These are phyloP conservation scores for Angomonas deanei DNA, from an alignment of 208 protist genomes.

Conservation along the genomic window DNA sequence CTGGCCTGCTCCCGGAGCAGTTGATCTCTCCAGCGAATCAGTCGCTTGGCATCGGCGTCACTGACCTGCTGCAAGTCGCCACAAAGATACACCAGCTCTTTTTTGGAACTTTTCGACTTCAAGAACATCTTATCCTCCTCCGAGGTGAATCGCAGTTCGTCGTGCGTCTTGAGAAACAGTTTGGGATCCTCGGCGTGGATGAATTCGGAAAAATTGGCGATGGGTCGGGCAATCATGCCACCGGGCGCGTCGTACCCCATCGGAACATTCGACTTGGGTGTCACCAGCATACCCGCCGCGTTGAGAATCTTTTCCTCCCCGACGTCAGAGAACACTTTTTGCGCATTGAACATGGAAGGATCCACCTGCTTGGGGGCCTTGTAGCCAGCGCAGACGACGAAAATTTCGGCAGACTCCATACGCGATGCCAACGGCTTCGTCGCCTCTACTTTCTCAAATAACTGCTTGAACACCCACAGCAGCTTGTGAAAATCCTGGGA, in stretches of 20 bases:
- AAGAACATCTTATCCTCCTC: slow-evolving; percentile 77
- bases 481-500: slow-evolving; percentile 98
- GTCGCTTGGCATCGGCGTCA: slow-evolving; percentile 87
- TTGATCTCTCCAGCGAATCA: slow-evolving; percentile 94
- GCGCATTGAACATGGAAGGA: slow-evolving; percentile 93
- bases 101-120: slow-evolving; percentile 78
- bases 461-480: slow-evolving; percentile 97
- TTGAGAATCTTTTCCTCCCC: slow-evolving; percentile 85
- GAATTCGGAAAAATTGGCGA: slow-evolving; percentile 87
- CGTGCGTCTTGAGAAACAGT: slow-evolving; percentile 77
- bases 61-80: slow-evolving; percentile 93
- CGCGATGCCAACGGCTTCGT: slow-evolving; percentile 97
- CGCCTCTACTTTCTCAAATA: slow-evolving; percentile 98
- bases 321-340: slow-evolving; percentile 94
- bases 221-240: slow-evolving; percentile 68
- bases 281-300: slow-evolving; percentile 57
- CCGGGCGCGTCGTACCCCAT: slow-evolving; percentile 90
- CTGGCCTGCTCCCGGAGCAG: slow-evolving; percentile 63
- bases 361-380: slow-evolving; percentile 95
- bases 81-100: slow-evolving; percentile 90
- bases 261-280: slow-evolving; percentile 72
- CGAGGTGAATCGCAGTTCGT: slow-evolving; percentile 85
- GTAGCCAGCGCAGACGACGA: slow-evolving; percentile 97
- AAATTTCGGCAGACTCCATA: slow-evolving; percentile 98
- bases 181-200: slow-evolving; percentile 86